Evolutionary conservation across 2,329 filamentous ascomycete genomes (phyloP).

Genomic region (Aspergillus transmontanensis): DNA sequence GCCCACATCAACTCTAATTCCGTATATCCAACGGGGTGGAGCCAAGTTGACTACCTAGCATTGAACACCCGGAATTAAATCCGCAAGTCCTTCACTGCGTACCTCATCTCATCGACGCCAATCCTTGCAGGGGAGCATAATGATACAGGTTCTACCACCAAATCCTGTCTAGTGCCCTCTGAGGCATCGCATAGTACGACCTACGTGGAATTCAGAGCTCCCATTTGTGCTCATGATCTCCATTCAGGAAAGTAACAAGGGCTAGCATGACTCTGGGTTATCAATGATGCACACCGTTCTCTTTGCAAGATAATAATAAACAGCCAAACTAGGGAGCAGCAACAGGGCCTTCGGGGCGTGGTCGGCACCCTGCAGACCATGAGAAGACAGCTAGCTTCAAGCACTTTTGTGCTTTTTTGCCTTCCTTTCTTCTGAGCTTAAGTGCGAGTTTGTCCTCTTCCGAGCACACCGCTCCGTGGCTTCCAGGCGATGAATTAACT

Average conservation of each 20-base stretch:
- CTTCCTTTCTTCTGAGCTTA: background rate
- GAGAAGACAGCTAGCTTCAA: background rate
- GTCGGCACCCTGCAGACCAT: background rate
- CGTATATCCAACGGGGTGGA: background rate
- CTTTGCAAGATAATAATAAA: background rate
- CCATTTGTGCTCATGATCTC: background rate
- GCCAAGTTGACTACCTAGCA: background rate
- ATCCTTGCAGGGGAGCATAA: too few species aligned
- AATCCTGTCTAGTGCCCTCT: too few species aligned
- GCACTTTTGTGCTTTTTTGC: background rate
- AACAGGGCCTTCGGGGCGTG: background rate
- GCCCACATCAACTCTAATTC: background rate
- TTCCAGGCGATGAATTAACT: slow-evolving; percentile 32
- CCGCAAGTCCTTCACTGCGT: background rate
- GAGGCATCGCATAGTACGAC: background rate
- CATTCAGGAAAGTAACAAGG: background rate
- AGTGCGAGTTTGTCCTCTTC: slow-evolving; percentile 15
- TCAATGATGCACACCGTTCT: background rate
- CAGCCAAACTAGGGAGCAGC: background rate
- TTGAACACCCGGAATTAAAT: background rate
- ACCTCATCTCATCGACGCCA: too few species aligned
- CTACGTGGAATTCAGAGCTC: background rate
- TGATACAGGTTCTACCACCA: too few species aligned
- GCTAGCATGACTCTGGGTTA: background rate
- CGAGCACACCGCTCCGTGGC: slow-evolving; percentile 26